phyloP scores from a whole-genome alignment of 768 basidiomycete species.

The Boletus fagicola region DNA sequence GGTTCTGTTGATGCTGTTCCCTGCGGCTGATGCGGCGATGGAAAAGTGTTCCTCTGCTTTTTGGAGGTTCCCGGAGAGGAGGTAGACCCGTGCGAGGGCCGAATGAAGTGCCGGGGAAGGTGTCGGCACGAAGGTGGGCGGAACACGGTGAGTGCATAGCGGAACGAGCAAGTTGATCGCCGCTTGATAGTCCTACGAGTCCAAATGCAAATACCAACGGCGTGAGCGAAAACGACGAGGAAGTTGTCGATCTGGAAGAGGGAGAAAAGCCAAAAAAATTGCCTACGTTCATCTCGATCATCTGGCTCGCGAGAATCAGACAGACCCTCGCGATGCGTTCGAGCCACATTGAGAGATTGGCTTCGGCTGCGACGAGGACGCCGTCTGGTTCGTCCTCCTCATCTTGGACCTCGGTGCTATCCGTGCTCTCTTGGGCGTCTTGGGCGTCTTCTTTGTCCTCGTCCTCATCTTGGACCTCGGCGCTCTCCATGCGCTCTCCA shows the following conservation, averaged over 20 bases:
- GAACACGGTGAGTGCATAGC: conserved; percentile 46
- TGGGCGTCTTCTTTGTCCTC: not conserved
- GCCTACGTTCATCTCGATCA: conserved; percentile 80
- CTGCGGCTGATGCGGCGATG: conserved; percentile 39
- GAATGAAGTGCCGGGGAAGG: conserved; percentile 60
- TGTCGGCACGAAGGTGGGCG: conserved; percentile 13
- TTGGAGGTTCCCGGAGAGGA: conserved; percentile 66
- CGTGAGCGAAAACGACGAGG: not conserved
- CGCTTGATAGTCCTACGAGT: conserved; percentile 33
- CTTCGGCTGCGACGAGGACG: conserved; percentile 27
- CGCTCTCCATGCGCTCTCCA: not conserved
- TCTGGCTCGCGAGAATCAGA: conserved; percentile 76
- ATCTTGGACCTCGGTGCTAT: not conserved
- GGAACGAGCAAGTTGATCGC: conserved; percentile 68
- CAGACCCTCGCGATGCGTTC: conserved; percentile 75
- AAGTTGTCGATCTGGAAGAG: not conserved
- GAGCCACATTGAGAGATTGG: conserved; percentile 69
- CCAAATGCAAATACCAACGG: not conserved
- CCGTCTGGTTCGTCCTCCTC: conserved; percentile 15
- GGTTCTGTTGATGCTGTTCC: conserved; percentile 42
- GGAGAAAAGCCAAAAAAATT: no score
- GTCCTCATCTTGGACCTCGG: not conserved
- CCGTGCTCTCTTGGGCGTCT: not conserved
- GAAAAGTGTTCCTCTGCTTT: conserved; percentile 59
- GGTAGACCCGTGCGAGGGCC: conserved; percentile 69